Evolutionary conservation across 495 filamentous ascomycete genomes (phyloP), one percentile per base, ranked within the genome.

Genomic region (Aspergillus nidulans): DNA sequence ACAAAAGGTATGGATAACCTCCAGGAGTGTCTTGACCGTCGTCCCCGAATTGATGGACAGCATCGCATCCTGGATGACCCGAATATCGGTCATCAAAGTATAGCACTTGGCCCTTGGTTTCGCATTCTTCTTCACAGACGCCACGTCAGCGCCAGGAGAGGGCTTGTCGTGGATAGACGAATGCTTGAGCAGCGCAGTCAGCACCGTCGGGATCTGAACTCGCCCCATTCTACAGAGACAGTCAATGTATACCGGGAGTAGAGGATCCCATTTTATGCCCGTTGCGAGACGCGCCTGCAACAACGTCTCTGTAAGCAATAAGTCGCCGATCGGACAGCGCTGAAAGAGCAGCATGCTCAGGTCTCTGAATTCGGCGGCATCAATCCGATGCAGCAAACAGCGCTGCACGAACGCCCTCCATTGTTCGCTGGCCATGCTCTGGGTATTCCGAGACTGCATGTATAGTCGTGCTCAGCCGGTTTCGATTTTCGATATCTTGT

Each of bases 181-280:
- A 58, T 83, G 81, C 39, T 77, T 77, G 58, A 84, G 77, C 3
- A 89, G 66, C 4, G 76, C 78, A n/a, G 67, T 61, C 53, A 91
- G 71, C 2, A 88, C 74, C 8, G 80, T 77, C 0, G 81, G 72
- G 5, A 74, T 70, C 54, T 84, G 80, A 26, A 87, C 70, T 52
- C 75, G 63, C 8, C 75, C 75, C 40, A 70, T 64, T 32, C 77
- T 74, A 28, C 84, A 76, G 24, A 91, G 75, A 13, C 75, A 74
- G 64, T 86, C 76, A 26, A 87, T 65, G 69, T 91, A 92, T 18
- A 79, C 71, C 5, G 78, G 75, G 20, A 87, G 67, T 41, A 87
- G 75, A 20, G 84, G 83, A 57, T 91, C 87, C 68, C 86, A 79
- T 54, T 70, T 71, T 60, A 77, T 65, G 32, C 61, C 69, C 46